These are phyloP conservation scores for Blastobotrys aristatus DNA, from an alignment of 1,139 yeast species.

Conservation along the genomic window DNA sequence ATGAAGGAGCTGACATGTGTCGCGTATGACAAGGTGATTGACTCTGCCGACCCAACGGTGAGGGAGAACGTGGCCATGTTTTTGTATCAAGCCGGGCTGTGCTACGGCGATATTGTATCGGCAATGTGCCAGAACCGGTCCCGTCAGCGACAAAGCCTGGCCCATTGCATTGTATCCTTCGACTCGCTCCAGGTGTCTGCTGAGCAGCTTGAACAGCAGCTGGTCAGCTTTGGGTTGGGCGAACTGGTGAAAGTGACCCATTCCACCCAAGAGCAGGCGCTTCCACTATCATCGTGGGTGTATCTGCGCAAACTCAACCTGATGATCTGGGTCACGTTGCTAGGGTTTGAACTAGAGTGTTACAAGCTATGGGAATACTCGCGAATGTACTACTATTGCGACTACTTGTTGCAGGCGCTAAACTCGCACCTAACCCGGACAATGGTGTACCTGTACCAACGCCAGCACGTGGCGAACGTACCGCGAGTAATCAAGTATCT, in stretches of 20 bases:
- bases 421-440: constrained; percentile 49
- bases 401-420: constrained; percentile 47
- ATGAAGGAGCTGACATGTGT: constrained; percentile 30
- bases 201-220: constrained; percentile 65
- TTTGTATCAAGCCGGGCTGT: constrained; percentile 27
- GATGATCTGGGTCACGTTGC: constrained; percentile 67
- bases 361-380: constrained; percentile 69
- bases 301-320: constrained; percentile 58
- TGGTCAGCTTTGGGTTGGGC: constrained; percentile 1
- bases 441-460: constrained; percentile 42
- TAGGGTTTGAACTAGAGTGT: constrained; percentile 73
- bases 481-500: constrained; percentile 24
- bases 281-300: constrained; percentile 65
- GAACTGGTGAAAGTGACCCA: constrained; percentile 15
- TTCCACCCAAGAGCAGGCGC: constrained; percentile 31
- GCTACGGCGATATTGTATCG: constrained; percentile 47
- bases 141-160: constrained; percentile 1
- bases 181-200: constrained; percentile 83
- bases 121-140: constrained; percentile 52
- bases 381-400: constrained; percentile 63
- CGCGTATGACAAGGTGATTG: constrained; percentile 18
- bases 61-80: constrained; percentile 23
- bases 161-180: constrained; percentile 54
- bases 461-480: not conserved
- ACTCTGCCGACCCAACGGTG: constrained; percentile 14